phyloP scores from a whole-genome alignment of 768 basidiomycete species.

The Hygrophorus russula region DNA sequence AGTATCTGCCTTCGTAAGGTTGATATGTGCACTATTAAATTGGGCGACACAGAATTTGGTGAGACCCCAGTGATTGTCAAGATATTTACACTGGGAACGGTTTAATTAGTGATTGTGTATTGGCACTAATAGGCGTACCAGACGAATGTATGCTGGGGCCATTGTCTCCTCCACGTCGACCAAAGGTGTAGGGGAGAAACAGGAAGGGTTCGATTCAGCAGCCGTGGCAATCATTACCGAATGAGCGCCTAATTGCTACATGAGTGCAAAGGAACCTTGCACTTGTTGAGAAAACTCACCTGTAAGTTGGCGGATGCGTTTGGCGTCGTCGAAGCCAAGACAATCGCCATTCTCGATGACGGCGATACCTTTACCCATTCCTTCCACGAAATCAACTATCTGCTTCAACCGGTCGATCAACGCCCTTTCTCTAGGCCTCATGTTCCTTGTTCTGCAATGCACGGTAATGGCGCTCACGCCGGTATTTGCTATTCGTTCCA shows the following conservation, averaged over 20 bases:
- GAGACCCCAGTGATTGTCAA: constrained; percentile 70
- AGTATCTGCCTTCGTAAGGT: constrained; percentile 47
- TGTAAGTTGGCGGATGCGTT: constrained; percentile 61
- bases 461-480: constrained; percentile 87
- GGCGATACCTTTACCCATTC: constrained; percentile 67
- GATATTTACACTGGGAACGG: constrained; percentile 48
- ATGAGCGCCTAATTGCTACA: constrained; percentile 47
- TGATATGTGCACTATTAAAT: constrained; percentile 58
- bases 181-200: constrained; percentile 65
- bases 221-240: constrained; percentile 96
- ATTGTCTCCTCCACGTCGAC: constrained; percentile 58
- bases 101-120: neutral
- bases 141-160: constrained; percentile 59
- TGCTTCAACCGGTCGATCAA: constrained; percentile 68
- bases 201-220: constrained; percentile 86
- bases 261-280: neutral
- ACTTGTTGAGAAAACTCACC: constrained; percentile 29
- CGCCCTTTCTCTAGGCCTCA: constrained; percentile 78
- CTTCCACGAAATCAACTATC: constrained; percentile 77
- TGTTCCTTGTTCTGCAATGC: constrained; percentile 88
- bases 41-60: constrained; percentile 84
- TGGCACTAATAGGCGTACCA: constrained; percentile 32
- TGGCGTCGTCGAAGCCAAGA: constrained; percentile 64
- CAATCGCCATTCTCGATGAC: constrained; percentile 95
- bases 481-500: constrained; percentile 76